Evolutionary conservation across 306 rosid species (phyloP).

Genomic region (Hippophae rhamnoides): DNA sequence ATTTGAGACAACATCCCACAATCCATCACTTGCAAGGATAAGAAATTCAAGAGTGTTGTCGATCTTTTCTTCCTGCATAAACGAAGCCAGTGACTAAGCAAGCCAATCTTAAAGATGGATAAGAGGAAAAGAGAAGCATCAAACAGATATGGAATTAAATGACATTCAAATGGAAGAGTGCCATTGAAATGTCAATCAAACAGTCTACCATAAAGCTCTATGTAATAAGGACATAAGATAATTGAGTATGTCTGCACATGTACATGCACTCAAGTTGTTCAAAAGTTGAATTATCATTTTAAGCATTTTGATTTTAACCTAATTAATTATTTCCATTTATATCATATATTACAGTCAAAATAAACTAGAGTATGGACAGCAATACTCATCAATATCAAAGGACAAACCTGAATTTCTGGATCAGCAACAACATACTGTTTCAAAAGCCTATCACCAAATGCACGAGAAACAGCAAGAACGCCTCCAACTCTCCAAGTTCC

Average conservation of each 20-base stretch:
- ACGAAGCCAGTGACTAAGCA: neutral
- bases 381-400: constrained; percentile 3
- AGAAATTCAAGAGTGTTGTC: constrained; percentile 92
- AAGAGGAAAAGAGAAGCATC: too few relatives aligned
- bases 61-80: constrained; percentile 71
- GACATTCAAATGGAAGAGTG: too few relatives aligned
- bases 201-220: too few relatives aligned
- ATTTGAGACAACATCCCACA: constrained; percentile 96
- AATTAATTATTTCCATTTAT: too few relatives aligned
- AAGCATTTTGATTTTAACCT: too few relatives aligned
- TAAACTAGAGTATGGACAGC: neutral
- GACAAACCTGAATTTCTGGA: constrained; percentile 84
- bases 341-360: neutral
- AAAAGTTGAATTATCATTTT: too few relatives aligned
- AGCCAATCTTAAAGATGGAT: too few relatives aligned
- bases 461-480: constrained; percentile 97
- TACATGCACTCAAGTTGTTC: too few relatives aligned
- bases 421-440: constrained; percentile 98
- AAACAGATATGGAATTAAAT: too few relatives aligned
- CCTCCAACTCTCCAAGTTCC: constrained; percentile 99
- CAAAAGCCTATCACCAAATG: constrained; percentile 90
- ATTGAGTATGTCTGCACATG: too few relatives aligned
- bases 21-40: constrained; percentile 89
- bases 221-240: too few relatives aligned
- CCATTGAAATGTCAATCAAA: too few relatives aligned